Percentiles rank a stretch among this genome's conserved stretches.
phyloP scores from a whole-genome alignment of 2,329 filamentous ascomycete genomes.

The Oidium heveae region DNA sequence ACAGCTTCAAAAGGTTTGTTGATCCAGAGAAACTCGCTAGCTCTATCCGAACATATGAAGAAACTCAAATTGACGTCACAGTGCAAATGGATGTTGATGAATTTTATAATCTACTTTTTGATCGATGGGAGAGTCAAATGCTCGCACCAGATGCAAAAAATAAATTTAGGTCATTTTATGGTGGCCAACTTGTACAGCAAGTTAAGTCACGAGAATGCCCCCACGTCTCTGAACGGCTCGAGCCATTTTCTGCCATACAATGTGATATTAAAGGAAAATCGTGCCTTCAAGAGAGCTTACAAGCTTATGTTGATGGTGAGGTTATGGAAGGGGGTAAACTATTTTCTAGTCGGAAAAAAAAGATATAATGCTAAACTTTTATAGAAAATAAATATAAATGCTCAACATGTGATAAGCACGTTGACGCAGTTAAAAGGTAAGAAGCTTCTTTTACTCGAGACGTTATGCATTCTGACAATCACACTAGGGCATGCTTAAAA shows the following conservation, averaged over 20 bases:
- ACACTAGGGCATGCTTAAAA: slow-evolving; percentile 54
- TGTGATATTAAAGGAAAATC: slow-evolving; percentile 88
- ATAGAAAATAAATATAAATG: slow-evolving; percentile 94
- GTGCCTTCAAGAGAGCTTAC: slow-evolving; percentile 61
- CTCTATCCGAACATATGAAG: slow-evolving; percentile 62
- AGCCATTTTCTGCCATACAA: slow-evolving; percentile 83
- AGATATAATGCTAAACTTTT: background rate
- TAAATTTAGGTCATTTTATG: slow-evolving; percentile 60
- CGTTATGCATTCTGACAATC: slow-evolving; percentile 5
- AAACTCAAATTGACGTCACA: slow-evolving; percentile 57
- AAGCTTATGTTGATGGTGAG: slow-evolving; percentile 90
- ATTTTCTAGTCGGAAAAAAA: background rate
- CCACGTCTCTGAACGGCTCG: slow-evolving; percentile 74
- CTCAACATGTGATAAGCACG: slow-evolving; percentile 64
- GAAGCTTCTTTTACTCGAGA: slow-evolving; percentile 2
- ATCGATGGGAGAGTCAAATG: slow-evolving; percentile 71
- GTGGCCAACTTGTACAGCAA: slow-evolving; percentile 78
- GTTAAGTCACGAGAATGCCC: slow-evolving; percentile 86
- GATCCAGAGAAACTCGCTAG: slow-evolving; percentile 49
- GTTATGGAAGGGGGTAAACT: slow-evolving; percentile 64
- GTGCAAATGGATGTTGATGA: slow-evolving; percentile 97
- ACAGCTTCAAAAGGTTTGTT: slow-evolving; percentile 46
- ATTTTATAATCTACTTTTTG: slow-evolving; percentile 85
- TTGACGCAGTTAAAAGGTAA: slow-evolving; percentile 75
- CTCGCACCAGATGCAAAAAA: slow-evolving; percentile 40